Conservation (phyloP, 257 asterid genomes). For the Solanum virginianum region DNA sequence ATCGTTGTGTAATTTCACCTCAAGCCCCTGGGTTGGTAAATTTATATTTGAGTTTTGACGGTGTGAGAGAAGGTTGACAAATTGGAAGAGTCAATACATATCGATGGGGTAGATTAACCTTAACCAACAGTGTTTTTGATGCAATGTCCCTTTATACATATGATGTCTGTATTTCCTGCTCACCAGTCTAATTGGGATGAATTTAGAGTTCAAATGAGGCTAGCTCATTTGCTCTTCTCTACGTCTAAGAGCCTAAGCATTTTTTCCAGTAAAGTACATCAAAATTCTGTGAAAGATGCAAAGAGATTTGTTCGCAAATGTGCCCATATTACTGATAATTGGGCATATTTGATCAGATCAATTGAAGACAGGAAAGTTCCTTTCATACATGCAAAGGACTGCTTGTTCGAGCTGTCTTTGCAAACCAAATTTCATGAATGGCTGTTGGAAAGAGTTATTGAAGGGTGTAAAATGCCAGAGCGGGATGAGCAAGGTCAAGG, state of each 20-base stretch:
- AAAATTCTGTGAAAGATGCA: conserved; percentile 54
- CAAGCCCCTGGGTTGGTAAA: conserved; percentile 57
- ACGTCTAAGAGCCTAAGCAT: conserved; percentile 47
- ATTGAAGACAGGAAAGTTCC: conserved; percentile 40
- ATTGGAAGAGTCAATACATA: neutral
- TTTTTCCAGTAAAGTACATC: conserved; percentile 40
- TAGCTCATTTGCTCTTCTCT: conserved; percentile 70
- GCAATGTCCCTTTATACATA: neutral
- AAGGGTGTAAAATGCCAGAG: conserved; percentile 50
- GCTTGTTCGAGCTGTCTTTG: conserved; percentile 63
- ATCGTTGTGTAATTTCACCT: conserved; percentile 54
- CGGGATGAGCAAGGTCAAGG: conserved; percentile 91
- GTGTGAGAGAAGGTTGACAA: conserved; percentile 8
- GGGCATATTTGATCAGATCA: conserved; percentile 44
- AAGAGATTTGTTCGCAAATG: conserved; percentile 46
- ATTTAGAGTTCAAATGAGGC: conserved; percentile 65
- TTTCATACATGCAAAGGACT: conserved; percentile 57
- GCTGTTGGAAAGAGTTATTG: conserved; percentile 65
- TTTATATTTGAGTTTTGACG: conserved; percentile 70
- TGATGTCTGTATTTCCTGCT: neutral
- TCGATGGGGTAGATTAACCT: neutral
- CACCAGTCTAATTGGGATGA: conserved; percentile 48
- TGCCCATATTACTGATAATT: conserved; percentile 32
- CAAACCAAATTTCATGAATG: conserved; percentile 65
- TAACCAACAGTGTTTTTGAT: neutral